These are phyloP conservation scores for Saccharomycopsis sp. DNA, from an alignment of 805 yeast genomes.

Conservation along the genomic window DNA sequence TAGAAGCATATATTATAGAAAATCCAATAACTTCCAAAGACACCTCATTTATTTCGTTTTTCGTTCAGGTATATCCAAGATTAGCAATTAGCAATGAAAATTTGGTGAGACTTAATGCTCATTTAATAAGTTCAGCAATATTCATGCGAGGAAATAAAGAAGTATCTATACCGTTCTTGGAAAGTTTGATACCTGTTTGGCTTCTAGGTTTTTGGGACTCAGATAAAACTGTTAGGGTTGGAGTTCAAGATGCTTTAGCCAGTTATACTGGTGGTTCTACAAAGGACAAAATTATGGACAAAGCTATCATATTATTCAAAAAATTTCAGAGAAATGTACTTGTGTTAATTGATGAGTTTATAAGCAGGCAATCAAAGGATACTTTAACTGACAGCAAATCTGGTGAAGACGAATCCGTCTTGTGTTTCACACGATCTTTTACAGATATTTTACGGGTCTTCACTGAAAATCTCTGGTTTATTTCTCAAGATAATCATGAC, in stretches of 20 bases:
- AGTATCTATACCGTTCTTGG: slow-evolving; percentile 9
- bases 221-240: slow-evolving; percentile 16
- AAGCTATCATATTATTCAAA: too few species aligned
- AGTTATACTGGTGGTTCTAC: slow-evolving; percentile 11
- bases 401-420: slow-evolving; percentile 11
- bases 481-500: not conserved
- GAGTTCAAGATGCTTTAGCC: too few species aligned
- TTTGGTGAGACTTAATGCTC: slow-evolving; percentile 10
- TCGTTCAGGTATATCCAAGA: slow-evolving; percentile 16
- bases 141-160: too few species aligned
- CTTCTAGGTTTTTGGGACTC: slow-evolving; percentile 16
- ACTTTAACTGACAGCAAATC: slow-evolving; percentile 12
- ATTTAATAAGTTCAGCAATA: slow-evolving; percentile 11
- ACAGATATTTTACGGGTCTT: slow-evolving; percentile 5
- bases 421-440: slow-evolving; percentile 10
- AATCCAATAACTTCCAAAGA: not conserved
- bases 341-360: slow-evolving; percentile 6
- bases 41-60: slow-evolving; percentile 13
- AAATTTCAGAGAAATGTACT: slow-evolving; percentile 13
- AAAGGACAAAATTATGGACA: slow-evolving; percentile 2
- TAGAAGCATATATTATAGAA: slow-evolving; percentile 7
- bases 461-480: not conserved
- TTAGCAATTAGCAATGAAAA: slow-evolving; percentile 19
- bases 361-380: slow-evolving; percentile 7
- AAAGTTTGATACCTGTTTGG: slow-evolving; percentile 18